These are phyloP conservation scores for Globisporangium viniferum DNA, from an alignment of 352 stramenopile genomes.

Conservation along the genomic window DNA sequence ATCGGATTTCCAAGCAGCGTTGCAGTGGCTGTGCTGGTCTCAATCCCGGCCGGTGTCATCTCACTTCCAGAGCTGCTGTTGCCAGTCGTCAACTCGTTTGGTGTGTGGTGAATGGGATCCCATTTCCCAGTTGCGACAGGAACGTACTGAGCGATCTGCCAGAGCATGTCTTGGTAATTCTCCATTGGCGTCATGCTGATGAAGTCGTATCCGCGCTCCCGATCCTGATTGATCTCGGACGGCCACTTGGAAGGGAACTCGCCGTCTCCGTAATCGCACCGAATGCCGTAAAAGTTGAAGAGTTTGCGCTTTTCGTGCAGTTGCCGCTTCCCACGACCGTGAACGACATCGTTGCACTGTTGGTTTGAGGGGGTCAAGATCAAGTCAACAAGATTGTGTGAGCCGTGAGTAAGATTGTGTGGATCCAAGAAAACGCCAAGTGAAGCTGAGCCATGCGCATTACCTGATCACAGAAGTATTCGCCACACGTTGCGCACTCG, in stretches of 20 bases:
- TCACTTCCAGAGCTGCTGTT: not conserved
- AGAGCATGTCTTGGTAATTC: slow-evolving; percentile 66
- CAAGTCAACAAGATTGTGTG: not conserved
- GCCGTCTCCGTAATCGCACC: slow-evolving; percentile 90
- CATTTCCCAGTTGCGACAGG: slow-evolving; percentile 42
- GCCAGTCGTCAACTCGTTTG: not conserved
- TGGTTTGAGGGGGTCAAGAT: not conserved
- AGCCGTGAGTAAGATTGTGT: not conserved
- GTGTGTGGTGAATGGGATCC: slow-evolving; percentile 15
- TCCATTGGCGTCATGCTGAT: slow-evolving; percentile 42
- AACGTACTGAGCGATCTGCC: slow-evolving; percentile 55
- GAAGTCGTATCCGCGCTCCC: slow-evolving; percentile 63
- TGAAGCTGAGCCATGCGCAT: not conserved
- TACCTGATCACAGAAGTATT: slow-evolving; percentile 89
- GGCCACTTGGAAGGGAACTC: slow-evolving; percentile 90
- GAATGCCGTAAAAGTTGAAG: slow-evolving; percentile 90
- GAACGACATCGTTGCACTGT: slow-evolving; percentile 82
- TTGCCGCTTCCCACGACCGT: slow-evolving; percentile 74
- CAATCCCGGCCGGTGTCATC: not conserved
- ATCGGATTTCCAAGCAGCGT: not conserved
- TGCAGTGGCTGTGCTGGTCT: not conserved
- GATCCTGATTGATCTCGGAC: slow-evolving; percentile 84
- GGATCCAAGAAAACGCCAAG: not conserved
- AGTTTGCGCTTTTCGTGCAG: slow-evolving; percentile 74
- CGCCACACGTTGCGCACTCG: slow-evolving; percentile 87